phyloP scores from a whole-genome alignment of 73 alveolate species.

The Stentor coeruleus region DNA sequence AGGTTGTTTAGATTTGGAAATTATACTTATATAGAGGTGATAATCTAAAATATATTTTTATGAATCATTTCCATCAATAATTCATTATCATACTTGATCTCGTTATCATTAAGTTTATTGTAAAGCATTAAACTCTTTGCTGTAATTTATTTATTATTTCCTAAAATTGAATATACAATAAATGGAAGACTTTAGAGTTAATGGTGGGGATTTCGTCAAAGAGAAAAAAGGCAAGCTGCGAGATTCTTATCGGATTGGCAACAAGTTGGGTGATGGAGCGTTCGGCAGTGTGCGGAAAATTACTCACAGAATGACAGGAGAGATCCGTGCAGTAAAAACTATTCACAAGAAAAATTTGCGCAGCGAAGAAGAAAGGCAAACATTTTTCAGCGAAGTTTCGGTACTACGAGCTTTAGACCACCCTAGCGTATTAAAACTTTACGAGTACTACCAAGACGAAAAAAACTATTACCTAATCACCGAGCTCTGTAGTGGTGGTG shows the following conservation, averaged over 20 bases:
- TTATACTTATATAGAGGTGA: no score
- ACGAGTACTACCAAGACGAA: slow-evolving; percentile 82
- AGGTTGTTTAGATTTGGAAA: no score
- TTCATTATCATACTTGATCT: no score
- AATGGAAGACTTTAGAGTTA: background rate
- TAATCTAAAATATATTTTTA: no score
- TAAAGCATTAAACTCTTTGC: no score
- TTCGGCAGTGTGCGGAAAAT: slow-evolving; percentile 82
- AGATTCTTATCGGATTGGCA: background rate
- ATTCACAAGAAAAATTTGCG: background rate
- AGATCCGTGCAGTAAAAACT: slow-evolving; percentile 47
- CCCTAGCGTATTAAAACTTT: slow-evolving; percentile 80
- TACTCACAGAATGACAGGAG: slow-evolving; percentile 49
- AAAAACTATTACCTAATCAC: slow-evolving; percentile 70
- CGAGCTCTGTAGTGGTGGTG: slow-evolving; percentile 85
- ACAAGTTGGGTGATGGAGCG: slow-evolving; percentile 66
- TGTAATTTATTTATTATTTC: no score
- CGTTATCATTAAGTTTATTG: no score
- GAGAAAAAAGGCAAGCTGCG: slow-evolving; percentile 7
- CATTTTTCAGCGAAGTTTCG: slow-evolving; percentile 33
- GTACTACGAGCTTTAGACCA: slow-evolving; percentile 41
- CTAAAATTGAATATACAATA: no score
- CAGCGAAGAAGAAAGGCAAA: slow-evolving; percentile 39
- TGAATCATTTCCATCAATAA: no score
- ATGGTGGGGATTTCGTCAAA: background rate